Evolutionary conservation across 164 flowering plant genomes (phyloP), one percentile per base, ranked within the genome.

Genomic region (Warburgia ugandensis): DNA sequence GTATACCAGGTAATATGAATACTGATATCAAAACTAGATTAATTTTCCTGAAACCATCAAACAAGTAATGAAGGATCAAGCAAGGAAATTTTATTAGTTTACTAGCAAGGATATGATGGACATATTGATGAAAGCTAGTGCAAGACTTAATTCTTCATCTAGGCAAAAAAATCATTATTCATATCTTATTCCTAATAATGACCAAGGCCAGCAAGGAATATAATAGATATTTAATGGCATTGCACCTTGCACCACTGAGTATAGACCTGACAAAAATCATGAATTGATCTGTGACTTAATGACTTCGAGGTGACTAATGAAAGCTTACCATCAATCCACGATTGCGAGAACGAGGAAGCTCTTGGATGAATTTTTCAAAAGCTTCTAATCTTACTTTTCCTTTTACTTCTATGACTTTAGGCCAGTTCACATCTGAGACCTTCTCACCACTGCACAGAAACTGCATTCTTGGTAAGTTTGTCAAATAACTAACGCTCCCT

Each of bases 331-430:
- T 79, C 57, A 79, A 52, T 16, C 71, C 71, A 55, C 79, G 73
- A 44, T 60, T 68, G 63, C 84, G 79, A 13, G 84, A 79, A 32
- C 84, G 77, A 54, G 81, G 81, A 70, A 79, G 79, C 49, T 79
- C 81, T 63, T 79, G 76, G 38, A 79, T 69, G 59, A 61, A 79
- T 56, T 74, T 79, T 61, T 79, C 84, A 54, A 79, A 79, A 46
- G 77, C 79, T 35, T 74, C 76, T 51, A 76, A 45, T 50, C 62
- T 74, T 52, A 79, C 81, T 74, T 74, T 79, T 36, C 84, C 84
- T 61, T 72, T 76, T n/a, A 76, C 77, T 72, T 70, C 84, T 55
- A 79, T 54, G 45, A 49, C 64, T 46, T 70, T 61, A 68, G 76
- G 54, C 84, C 84, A 79, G 40, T 59, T 68, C 65, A 70, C 38